Conservation (phyloP, 2,329 filamentous ascomycete species). For the Pseudohalonectria lignicola region DNA sequence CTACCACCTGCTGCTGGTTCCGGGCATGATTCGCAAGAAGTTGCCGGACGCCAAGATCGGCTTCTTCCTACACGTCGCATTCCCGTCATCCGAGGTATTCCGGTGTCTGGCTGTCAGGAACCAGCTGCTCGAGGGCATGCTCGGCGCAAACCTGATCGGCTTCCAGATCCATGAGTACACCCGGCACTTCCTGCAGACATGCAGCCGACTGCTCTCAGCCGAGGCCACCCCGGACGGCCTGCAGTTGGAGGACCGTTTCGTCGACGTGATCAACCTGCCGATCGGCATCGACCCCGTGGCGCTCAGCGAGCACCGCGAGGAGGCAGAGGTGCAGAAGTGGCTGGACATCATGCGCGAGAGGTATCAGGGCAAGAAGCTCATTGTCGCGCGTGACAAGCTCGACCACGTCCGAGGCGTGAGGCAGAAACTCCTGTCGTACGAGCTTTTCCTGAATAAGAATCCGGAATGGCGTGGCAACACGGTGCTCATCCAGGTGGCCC, state of each 20-base stretch:
- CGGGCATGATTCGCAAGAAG: constrained; percentile 80
- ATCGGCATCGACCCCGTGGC: constrained; percentile 86
- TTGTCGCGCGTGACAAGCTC: constrained; percentile 89
- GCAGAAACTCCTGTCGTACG: constrained; percentile 85
- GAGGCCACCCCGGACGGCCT: constrained; percentile 83
- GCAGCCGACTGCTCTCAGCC: constrained; percentile 80
- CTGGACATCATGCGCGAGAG: constrained; percentile 69
- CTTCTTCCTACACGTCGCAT: constrained; percentile 90
- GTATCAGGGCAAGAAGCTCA: constrained; percentile 80
- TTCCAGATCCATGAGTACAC: constrained; percentile 94
- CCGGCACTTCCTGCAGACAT: constrained; percentile 90
- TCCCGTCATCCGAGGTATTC: constrained; percentile 94
- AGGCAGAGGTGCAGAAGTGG: constrained; percentile 67
- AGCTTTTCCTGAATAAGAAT: constrained; percentile 88
- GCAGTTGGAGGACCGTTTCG: constrained; percentile 84
- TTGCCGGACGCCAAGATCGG: constrained; percentile 90
- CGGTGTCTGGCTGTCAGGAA: constrained; percentile 80
- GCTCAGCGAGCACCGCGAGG: constrained; percentile 58
- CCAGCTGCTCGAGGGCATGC: constrained; percentile 80
- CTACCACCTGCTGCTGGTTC: constrained; percentile 85
- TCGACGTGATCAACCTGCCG: constrained; percentile 74
- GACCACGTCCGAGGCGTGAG: constrained; percentile 86
- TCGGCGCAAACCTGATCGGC: constrained; percentile 83
- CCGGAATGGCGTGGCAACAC: constrained; percentile 82
- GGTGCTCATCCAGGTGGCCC: constrained; percentile 87